Percentiles rank a stretch among this genome's conserved stretches.
These are phyloP conservation scores for Aspergillus kassunensis DNA, from an alignment of 495 filamentous ascomycete genomes.

Conservation along the genomic window DNA sequence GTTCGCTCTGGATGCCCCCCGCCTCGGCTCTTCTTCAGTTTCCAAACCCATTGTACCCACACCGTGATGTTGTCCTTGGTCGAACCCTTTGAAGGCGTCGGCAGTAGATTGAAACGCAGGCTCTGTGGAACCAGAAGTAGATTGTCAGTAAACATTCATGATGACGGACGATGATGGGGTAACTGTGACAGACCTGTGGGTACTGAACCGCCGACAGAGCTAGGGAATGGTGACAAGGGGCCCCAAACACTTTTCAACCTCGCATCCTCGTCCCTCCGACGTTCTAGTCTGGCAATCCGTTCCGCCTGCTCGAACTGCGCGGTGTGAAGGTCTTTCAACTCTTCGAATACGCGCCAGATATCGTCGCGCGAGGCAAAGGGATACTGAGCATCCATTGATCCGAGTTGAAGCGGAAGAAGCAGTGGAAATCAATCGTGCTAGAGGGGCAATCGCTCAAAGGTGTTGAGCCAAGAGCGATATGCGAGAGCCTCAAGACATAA, in stretches of 20 bases:
- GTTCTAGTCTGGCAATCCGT: conserved; percentile 72
- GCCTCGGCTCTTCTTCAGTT: conserved; percentile 83
- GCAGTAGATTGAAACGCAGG: conserved; percentile 66
- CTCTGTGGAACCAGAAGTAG: conserved; percentile 43
- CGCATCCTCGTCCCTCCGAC: conserved; percentile 76
- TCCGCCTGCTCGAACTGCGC: conserved; percentile 79
- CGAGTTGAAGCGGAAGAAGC: conserved; percentile 6
- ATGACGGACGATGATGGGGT: conserved; percentile 1
- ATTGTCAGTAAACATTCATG: conserved; percentile 4
- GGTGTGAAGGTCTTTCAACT: conserved; percentile 76
- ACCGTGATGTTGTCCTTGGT: conserved; percentile 67
- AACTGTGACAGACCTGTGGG: conserved; percentile 62
- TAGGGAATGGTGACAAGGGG: conserved; percentile 72
- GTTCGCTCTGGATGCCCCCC: conserved; percentile 90
- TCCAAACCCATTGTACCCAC: conserved; percentile 75
- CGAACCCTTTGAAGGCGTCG: conserved; percentile 80
- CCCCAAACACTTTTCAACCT: conserved; percentile 84
- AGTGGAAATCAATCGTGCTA: conserved; percentile 9
- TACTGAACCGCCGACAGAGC: conserved; percentile 59
- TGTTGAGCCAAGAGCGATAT: conserved; percentile 2
- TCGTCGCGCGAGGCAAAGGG: conserved; percentile 68
- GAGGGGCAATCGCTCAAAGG: conserved; percentile 9
- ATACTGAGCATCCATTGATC: conserved; percentile 63
- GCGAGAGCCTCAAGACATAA: background rate
- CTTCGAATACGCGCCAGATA: conserved; percentile 81